Conservation (phyloP, 371 early-diverging fungal genomes). For the Rhizopus delemar region DNA sequence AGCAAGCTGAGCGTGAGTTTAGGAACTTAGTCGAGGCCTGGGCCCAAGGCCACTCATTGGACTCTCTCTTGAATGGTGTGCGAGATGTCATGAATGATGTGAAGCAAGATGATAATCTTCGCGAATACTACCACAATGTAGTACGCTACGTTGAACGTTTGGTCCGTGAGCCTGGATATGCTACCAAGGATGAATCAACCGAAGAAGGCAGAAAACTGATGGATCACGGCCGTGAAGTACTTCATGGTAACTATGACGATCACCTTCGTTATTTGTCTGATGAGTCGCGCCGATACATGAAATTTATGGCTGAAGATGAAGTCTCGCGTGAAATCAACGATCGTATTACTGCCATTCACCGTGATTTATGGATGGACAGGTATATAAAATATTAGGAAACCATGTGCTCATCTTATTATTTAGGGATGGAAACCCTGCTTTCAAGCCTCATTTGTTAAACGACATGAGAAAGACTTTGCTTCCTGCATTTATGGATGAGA, state of each 20-base stretch:
- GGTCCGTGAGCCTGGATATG: slow-evolving; percentile 34
- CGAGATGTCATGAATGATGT: slow-evolving; percentile 35
- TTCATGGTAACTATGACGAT: slow-evolving; percentile 26
- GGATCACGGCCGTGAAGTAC: slow-evolving; percentile 24
- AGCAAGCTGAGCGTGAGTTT: slow-evolving; percentile 43
- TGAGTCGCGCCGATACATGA: slow-evolving; percentile 23
- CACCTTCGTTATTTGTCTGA: slow-evolving; percentile 24
- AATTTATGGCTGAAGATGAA: slow-evolving; percentile 38
- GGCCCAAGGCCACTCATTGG: slow-evolving; percentile 54
- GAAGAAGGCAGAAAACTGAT: slow-evolving; percentile 35
- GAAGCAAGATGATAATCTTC: slow-evolving; percentile 36
- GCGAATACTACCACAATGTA: slow-evolving; percentile 34
- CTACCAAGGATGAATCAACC: slow-evolving; percentile 25
- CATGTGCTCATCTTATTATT: slow-evolving; percentile 11
- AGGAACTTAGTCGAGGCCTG: slow-evolving; percentile 56
- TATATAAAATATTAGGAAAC: slow-evolving; percentile 1
- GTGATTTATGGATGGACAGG: slow-evolving; percentile 42
- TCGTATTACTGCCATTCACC: slow-evolving; percentile 34
- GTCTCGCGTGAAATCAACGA: slow-evolving; percentile 31
- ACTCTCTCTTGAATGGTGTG: slow-evolving; percentile 40
- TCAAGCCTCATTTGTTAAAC: slow-evolving; percentile 63
- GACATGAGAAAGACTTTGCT: slow-evolving; percentile 55
- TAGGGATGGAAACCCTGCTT: slow-evolving; percentile 48
- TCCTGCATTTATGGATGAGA: slow-evolving; percentile 59
- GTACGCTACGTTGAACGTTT: slow-evolving; percentile 27